Percentiles rank a stretch among this genome's conserved stretches.
Evolutionary conservation across 2,329 filamentous ascomycete species (phyloP).

Genomic region (Fusarium poae): DNA sequence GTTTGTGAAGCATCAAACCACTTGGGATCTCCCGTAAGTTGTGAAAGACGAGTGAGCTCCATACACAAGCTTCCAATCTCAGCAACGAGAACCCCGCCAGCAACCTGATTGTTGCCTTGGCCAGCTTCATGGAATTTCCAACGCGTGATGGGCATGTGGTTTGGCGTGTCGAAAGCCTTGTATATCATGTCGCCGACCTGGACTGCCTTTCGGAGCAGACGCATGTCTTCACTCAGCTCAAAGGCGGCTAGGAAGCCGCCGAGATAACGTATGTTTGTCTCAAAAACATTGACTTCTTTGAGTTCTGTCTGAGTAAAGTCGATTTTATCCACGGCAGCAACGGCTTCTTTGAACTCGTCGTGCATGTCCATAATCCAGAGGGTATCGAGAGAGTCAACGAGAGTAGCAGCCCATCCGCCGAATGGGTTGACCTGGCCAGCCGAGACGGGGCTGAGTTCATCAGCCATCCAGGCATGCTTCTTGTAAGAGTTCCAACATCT

Average conservation of each 20-base stretch:
- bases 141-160: slow-evolving; percentile 71
- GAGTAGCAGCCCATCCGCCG: slow-evolving; percentile 75
- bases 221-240: slow-evolving; percentile 70
- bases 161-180: slow-evolving; percentile 75
- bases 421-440: slow-evolving; percentile 68
- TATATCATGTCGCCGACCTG: slow-evolving; percentile 75
- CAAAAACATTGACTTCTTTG: slow-evolving; percentile 72
- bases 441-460: slow-evolving; percentile 71
- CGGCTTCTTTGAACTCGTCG: slow-evolving; percentile 74
- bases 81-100: slow-evolving; percentile 59
- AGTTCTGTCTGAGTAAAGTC: slow-evolving; percentile 69
- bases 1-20: slow-evolving; percentile 79
- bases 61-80: slow-evolving; percentile 74
- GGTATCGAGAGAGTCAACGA: slow-evolving; percentile 77
- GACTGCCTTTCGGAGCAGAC: slow-evolving; percentile 71
- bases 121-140: slow-evolving; percentile 59
- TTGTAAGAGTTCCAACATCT: slow-evolving; percentile 69
- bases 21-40: slow-evolving; percentile 78
- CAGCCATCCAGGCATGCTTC: slow-evolving; percentile 72
- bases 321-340: slow-evolving; percentile 67
- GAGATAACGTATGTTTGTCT: slow-evolving; percentile 78
- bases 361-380: slow-evolving; percentile 79
- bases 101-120: slow-evolving; percentile 49
- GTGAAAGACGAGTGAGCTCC: slow-evolving; percentile 79
- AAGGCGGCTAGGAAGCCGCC: slow-evolving; percentile 78